Percentiles rank a stretch among this genome's conserved stretches.
Conservation (phyloP, 768 basidiomycete genomes). For the Scleroderma bovista region DNA sequence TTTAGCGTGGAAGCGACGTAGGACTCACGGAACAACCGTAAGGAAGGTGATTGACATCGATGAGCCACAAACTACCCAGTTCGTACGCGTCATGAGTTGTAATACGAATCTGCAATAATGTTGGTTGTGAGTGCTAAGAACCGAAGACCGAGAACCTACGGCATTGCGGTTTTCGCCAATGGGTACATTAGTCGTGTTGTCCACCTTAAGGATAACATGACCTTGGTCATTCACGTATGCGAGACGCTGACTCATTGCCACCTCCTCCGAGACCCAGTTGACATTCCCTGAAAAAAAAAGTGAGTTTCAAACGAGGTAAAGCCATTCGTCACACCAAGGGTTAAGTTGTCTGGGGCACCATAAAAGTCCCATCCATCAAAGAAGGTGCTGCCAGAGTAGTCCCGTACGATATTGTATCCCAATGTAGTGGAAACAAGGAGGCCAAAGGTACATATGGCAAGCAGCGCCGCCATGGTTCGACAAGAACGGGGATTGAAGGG, state of each 20-base stretch:
- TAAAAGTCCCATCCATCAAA: slow-evolving; percentile 55
- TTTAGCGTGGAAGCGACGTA: slow-evolving; percentile 2
- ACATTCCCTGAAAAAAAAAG: slow-evolving; percentile 46
- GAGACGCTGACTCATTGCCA: slow-evolving; percentile 44
- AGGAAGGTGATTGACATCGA: slow-evolving; percentile 44
- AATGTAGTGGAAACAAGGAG: slow-evolving; percentile 2
- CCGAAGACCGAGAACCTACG: slow-evolving; percentile 30
- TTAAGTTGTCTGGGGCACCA: slow-evolving; percentile 43
- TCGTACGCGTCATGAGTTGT: slow-evolving; percentile 39
- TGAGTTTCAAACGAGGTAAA: neutral
- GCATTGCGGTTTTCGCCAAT: slow-evolving; percentile 52
- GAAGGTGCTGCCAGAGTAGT: slow-evolving; percentile 45
- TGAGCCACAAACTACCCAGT: slow-evolving; percentile 41
- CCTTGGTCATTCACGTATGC: slow-evolving; percentile 57
- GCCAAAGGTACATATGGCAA: neutral
- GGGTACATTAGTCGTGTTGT: slow-evolving; percentile 56
- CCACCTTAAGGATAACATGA: slow-evolving; percentile 68
- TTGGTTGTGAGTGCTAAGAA: neutral
- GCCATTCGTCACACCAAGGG: slow-evolving; percentile 32
- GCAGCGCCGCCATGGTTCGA: slow-evolving; percentile 10
- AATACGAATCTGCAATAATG: slow-evolving; percentile 35
- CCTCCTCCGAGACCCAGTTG: slow-evolving; percentile 46
- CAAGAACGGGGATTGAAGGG: neutral
- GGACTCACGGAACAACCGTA: slow-evolving; percentile 53
- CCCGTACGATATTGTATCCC: slow-evolving; percentile 35